phyloP scores from a whole-genome alignment of 805 yeast genomes.

The Wickerhamiella azyma region DNA sequence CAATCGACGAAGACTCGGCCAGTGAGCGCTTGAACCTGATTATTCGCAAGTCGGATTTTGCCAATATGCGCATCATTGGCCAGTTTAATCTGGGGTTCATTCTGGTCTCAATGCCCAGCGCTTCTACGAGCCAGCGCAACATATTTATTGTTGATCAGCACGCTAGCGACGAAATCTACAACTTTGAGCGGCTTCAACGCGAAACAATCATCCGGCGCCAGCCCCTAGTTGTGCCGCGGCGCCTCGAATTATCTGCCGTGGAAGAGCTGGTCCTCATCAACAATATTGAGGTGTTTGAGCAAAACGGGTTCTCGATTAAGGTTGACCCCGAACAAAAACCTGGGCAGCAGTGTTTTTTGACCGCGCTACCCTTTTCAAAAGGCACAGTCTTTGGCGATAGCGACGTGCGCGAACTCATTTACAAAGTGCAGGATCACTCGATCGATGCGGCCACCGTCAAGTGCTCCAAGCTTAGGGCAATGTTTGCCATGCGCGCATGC shows the following conservation, averaged over 20 bases:
- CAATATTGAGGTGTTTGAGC: constrained; percentile 39
- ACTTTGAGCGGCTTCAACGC: constrained; percentile 59
- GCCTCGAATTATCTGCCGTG: constrained; percentile 52
- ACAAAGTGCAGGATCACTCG: constrained; percentile 45
- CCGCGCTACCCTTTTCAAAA: constrained; percentile 62
- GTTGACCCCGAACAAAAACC: constrained; percentile 39
- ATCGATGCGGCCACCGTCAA: constrained; percentile 31
- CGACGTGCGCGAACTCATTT: constrained; percentile 69
- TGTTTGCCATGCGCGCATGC: constrained; percentile 94
- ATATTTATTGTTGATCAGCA: constrained; percentile 90
- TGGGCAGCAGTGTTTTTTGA: constrained; percentile 42
- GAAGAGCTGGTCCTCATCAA: constrained; percentile 67
- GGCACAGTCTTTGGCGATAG: constrained; percentile 44
- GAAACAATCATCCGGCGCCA: constrained; percentile 51
- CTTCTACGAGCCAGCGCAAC: constrained; percentile 24
- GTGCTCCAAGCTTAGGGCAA: constrained; percentile 65
- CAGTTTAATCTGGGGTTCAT: constrained; percentile 95
- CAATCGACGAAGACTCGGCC: constrained; percentile 36
- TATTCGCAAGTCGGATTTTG: constrained; percentile 60
- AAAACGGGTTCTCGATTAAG: constrained; percentile 62
- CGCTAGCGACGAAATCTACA: constrained; percentile 91
- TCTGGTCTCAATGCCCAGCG: constrained; percentile 40
- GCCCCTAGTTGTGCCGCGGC: constrained; percentile 46
- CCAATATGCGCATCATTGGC: constrained; percentile 67
- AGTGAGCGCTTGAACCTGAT: constrained; percentile 46